Conservation (phyloP, 2,329 filamentous ascomycete species). For the Trichoderma endophyticum region DNA sequence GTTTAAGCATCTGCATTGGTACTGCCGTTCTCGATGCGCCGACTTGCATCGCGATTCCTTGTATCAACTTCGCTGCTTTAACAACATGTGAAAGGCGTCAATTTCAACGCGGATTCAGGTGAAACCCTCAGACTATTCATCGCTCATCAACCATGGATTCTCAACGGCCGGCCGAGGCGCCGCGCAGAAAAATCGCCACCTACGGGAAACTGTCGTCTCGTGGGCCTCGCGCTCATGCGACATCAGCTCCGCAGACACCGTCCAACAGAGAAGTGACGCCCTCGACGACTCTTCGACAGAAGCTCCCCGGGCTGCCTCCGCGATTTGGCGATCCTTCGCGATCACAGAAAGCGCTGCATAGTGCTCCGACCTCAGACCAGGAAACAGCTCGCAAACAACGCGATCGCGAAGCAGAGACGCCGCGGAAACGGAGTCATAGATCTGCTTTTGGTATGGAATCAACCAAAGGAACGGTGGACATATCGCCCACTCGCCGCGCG, state of each 20-base stretch:
- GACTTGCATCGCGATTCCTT: constrained; percentile 5
- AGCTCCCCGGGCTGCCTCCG: not conserved
- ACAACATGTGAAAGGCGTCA: not conserved
- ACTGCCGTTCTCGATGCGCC: not conserved
- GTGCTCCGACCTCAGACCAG: not conserved
- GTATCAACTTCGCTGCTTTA: not conserved
- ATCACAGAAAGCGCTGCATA: not conserved
- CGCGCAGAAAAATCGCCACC: constrained; percentile 3
- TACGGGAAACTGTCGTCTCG: constrained; percentile 12
- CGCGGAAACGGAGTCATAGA: not conserved
- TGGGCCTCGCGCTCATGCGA: not conserved
- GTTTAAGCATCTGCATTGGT: constrained; percentile 5
- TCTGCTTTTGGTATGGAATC: constrained; percentile 7
- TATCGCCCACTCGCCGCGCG: not conserved
- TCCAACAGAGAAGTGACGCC: not conserved
- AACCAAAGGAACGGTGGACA: not conserved
- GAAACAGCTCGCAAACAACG: not conserved
- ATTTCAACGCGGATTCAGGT: not conserved
- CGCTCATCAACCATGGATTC: not conserved
- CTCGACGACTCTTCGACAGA: not conserved
- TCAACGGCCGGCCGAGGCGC: not conserved
- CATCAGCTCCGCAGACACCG: not conserved
- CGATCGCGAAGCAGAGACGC: not conserved
- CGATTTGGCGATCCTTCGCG: not conserved
- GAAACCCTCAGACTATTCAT: not conserved